phyloP scores from a whole-genome alignment of 1,284 basidiomycete species.

The Cryptococcus wingfieldii region DNA sequence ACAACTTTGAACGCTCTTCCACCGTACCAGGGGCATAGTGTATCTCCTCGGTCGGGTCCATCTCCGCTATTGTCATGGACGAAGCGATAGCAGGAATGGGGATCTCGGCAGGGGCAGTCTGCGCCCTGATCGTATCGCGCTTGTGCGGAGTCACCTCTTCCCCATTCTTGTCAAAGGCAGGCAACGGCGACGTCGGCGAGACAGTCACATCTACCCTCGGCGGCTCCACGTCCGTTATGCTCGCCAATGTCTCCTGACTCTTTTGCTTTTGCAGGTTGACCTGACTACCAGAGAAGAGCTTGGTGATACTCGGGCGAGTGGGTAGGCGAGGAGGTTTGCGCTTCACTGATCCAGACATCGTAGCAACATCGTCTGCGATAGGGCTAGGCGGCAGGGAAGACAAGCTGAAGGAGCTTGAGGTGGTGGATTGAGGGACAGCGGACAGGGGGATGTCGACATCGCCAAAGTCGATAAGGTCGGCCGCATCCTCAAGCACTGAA shows the following conservation, averaged over 20 bases:
- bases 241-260: conserved; percentile 20
- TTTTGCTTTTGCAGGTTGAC: conserved; percentile 11
- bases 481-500: conserved; percentile 15
- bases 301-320: conserved; percentile 15
- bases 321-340: conserved; percentile 5
- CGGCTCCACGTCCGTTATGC: conserved; percentile 11
- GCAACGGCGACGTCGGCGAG: conserved; percentile 19
- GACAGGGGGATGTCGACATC: conserved; percentile 16
- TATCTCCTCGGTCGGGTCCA: conserved; percentile 21
- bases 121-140: neutral
- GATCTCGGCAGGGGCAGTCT: neutral
- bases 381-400: neutral
- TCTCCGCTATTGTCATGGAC: neutral
- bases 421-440: conserved; percentile 1
- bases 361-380: neutral
- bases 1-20: conserved; percentile 25
- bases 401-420: neutral
- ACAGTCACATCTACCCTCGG: conserved; percentile 31
- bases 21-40: conserved; percentile 36
- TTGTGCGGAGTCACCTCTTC: conserved; percentile 4
- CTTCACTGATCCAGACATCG: neutral
- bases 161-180: conserved; percentile 11
- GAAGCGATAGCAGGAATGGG: conserved; percentile 2
- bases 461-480: conserved; percentile 39
- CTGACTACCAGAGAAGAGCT: conserved; percentile 10